phyloP scores from a whole-genome alignment of 2,329 filamentous ascomycete species.

The Nemania abortiva region DNA sequence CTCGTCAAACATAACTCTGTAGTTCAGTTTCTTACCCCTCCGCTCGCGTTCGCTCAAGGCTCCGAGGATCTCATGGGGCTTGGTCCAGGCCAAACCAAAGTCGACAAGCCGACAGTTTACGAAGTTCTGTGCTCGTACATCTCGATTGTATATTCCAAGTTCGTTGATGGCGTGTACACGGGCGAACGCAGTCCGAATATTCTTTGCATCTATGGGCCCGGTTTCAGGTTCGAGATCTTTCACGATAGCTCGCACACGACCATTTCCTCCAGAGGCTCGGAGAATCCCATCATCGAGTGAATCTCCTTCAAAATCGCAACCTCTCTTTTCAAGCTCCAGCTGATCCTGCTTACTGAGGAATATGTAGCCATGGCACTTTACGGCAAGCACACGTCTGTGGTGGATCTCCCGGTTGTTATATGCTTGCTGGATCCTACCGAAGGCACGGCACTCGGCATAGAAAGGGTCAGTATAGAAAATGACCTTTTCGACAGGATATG shows the following conservation, averaged over 20 bases:
- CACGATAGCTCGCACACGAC: background rate
- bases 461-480: background rate
- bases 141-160: background rate
- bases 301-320: background rate
- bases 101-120: background rate
- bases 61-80: background rate
- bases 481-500: background rate
- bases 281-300: background rate
- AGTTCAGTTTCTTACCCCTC: background rate
- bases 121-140: background rate
- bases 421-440: background rate
- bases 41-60: background rate
- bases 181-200: background rate
- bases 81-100: background rate
- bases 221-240: background rate
- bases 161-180: background rate
- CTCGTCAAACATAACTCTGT: slow-evolving; percentile 5
- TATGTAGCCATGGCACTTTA: background rate
- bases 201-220: background rate
- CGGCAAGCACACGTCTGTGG: background rate
- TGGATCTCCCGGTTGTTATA: background rate
- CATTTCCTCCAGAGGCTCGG: background rate
- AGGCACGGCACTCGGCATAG: too few species aligned
- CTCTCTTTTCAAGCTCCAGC: background rate
- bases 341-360: background rate